Evolutionary conservation across 176 grass and related monocot species (phyloP).

Genomic region (Zea luxurians): DNA sequence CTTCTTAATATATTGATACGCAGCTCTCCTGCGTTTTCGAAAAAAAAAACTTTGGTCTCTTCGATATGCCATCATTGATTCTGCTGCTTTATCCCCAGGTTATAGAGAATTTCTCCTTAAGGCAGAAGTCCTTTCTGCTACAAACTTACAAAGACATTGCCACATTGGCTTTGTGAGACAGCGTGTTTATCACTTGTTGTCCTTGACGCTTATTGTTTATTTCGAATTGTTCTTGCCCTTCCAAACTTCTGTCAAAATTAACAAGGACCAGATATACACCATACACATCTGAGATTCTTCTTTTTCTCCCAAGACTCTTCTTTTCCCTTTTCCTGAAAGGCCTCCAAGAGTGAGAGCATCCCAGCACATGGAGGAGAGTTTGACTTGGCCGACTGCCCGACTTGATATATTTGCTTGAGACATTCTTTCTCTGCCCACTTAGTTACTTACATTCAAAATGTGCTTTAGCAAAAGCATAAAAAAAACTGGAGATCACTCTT

Average conservation of each 20-base stretch:
- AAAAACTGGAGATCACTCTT: not conserved
- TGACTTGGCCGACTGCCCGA: not conserved
- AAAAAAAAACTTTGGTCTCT: not conserved
- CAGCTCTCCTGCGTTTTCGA: too few species aligned
- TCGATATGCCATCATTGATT: not conserved
- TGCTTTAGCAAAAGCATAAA: not conserved
- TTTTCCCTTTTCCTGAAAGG: not conserved
- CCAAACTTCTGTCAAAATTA: slow-evolving; percentile 6
- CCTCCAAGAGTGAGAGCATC: not conserved
- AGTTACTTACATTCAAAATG: not conserved
- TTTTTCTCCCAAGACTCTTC: not conserved
- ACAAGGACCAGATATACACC: not conserved
- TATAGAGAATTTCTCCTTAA: not conserved
- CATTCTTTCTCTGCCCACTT: not conserved
- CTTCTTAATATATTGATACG: too few species aligned
- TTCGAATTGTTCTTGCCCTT: not conserved
- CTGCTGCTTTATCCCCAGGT: not conserved
- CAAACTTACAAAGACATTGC: not conserved
- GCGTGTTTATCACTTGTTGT: slow-evolving; percentile 3
- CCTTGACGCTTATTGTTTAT: slow-evolving; percentile 14
- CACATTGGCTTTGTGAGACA: not conserved
- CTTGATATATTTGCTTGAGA: not conserved
- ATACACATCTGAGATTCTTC: not conserved
- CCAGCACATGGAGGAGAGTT: not conserved
- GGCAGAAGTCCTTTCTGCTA: not conserved